Evolutionary conservation across 73 alveolate species (phyloP), one percentile per base, ranked within the genome.

Genomic region (Durusdinium trenchii): DNA sequence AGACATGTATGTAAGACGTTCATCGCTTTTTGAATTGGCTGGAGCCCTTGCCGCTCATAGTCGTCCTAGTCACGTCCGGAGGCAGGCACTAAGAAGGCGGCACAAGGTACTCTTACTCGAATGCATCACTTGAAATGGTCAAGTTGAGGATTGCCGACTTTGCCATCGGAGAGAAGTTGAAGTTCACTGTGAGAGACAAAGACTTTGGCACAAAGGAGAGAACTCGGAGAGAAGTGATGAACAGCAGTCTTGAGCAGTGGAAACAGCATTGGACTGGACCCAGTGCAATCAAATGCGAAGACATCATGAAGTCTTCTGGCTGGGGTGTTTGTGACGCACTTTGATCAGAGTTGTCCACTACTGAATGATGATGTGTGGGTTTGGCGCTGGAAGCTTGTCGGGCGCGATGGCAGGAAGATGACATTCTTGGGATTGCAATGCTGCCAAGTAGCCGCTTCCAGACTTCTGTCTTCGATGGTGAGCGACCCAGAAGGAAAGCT

Each of bases 171-270:
- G 98, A 38, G 35, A 67, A 71, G 30, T n/a, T 91, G 89, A 75
- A 76, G 46, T 91, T 91, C 76, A 91, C 90, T 5, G 98, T 91
- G 51, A 71, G 98, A 3, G 98, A 91, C 78, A 91, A 91, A 60
- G 98, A 91, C 60, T 91, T 91, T 35, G 98, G 98, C 32, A 91
- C 98, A n/a, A 91, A 91, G 98, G 98, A 51, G 61, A 38, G 71
- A 67, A 18, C 81, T 14, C 3, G 51, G 46, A 32, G 18, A 14
- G 3, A 10, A 26, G 3, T 2, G 81, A 26, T 67, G 43, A 14
- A 67, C 16, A 3, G 10, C 42, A 67, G 32, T 3, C 3, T 67
- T 32, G 18, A 67, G n/a, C 43, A 42, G 81, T 67, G n/a, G 18
- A 6, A 28, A 32, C 81, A 26, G 18, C 42, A 26, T 32, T 3